phyloP scores from a whole-genome alignment of 1,284 basidiomycete species.

The Lentinus polychrous region DNA sequence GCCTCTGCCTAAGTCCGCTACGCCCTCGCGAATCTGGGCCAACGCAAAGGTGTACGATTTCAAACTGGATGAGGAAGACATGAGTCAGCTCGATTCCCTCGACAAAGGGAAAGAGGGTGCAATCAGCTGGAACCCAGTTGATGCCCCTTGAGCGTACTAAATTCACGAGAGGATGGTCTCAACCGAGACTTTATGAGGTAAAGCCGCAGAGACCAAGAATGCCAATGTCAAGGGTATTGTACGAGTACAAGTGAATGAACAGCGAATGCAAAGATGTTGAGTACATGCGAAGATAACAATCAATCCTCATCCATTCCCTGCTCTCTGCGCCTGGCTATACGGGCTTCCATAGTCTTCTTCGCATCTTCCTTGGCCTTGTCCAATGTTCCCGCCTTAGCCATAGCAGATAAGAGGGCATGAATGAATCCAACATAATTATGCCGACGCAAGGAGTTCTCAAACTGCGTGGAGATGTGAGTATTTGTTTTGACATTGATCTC shows the following conservation, averaged over 20 bases:
- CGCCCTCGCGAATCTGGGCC: conserved; percentile 40
- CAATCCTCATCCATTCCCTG: conserved; percentile 53
- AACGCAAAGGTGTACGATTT: conserved; percentile 53
- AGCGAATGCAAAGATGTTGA: background rate
- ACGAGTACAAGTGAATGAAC: conserved; percentile 1
- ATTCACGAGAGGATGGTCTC: background rate
- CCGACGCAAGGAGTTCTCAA: conserved; percentile 74
- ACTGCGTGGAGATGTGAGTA: conserved; percentile 34
- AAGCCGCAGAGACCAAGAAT: background rate
- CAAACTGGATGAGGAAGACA: conserved; percentile 41
- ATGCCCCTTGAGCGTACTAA: conserved; percentile 22
- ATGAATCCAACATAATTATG: conserved; percentile 81
- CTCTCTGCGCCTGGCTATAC: conserved; percentile 41
- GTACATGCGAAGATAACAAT: conserved; percentile 3
- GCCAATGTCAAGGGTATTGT: background rate
- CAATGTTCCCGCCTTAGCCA: conserved; percentile 60
- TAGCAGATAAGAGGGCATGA: conserved; percentile 59
- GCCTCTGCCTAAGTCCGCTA: conserved; percentile 51
- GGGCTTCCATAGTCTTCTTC: conserved; percentile 44
- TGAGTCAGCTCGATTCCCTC: conserved; percentile 39
- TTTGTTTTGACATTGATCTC: background rate
- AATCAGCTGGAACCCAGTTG: conserved; percentile 45
- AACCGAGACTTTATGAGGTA: background rate
- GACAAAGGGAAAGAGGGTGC: conserved; percentile 42
- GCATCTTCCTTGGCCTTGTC: conserved; percentile 41